Evolutionary conservation across 73 alveolate genomes (phyloP).

Genomic region (Paramecium sonneborni): DNA sequence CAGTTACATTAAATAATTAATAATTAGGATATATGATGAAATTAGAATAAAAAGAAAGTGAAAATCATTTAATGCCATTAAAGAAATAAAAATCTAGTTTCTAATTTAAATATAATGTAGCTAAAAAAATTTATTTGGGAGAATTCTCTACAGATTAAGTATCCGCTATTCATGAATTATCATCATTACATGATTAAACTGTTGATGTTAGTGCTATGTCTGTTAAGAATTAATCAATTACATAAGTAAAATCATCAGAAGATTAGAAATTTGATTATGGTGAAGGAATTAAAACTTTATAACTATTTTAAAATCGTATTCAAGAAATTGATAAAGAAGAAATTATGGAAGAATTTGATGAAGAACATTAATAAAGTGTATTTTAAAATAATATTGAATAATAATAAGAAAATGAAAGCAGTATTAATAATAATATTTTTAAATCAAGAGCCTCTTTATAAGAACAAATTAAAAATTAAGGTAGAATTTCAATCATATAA

Average conservation of each 20-base stretch:
- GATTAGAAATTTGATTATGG: constrained; percentile 26
- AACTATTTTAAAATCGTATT: constrained; percentile 7
- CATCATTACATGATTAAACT: constrained; percentile 1
- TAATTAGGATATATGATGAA: neutral
- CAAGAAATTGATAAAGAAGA: constrained; percentile 43
- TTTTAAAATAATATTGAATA: constrained; percentile 19
- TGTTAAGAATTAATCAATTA: neutral
- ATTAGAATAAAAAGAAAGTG: constrained; percentile 3
- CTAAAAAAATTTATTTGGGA: neutral
- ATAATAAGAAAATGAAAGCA: neutral
- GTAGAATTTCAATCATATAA: neutral
- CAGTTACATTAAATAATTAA: neutral
- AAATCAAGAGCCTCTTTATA: neutral
- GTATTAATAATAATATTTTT: neutral
- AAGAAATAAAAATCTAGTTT: constrained; percentile 1
- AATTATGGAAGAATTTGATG: constrained; percentile 27
- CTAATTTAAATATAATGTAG: neutral
- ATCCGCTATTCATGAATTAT: neutral
- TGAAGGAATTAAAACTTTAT: constrained; percentile 18
- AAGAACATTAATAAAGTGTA: constrained; percentile 38
- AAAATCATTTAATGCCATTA: neutral
- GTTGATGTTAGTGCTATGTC: neutral
- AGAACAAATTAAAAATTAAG: neutral
- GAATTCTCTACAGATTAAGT: neutral
- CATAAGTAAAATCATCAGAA: neutral